Percentiles rank a stretch among this genome's conserved stretches.
Conservation (phyloP, 1,139 yeast species). For the Saccharomycopsis crataegensis region DNA sequence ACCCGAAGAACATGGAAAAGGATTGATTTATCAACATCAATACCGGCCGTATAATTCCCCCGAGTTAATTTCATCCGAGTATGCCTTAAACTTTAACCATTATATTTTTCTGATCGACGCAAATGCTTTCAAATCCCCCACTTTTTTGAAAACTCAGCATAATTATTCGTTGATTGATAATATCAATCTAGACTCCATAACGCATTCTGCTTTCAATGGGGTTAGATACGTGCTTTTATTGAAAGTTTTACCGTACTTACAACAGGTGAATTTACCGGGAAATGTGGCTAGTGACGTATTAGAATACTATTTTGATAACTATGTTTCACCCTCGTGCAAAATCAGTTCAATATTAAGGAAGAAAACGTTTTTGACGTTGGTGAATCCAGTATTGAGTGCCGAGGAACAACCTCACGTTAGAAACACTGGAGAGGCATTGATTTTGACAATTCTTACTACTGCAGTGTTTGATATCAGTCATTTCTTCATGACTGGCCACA, state of each 20-base stretch:
- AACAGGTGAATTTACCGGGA: conserved; percentile 25
- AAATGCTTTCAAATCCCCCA: conserved; percentile 1
- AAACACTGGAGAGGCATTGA: conserved; percentile 28
- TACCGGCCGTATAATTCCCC: background rate
- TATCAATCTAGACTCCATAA: conserved; percentile 1
- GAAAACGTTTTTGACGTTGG: conserved; percentile 24
- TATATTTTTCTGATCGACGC: conserved; percentile 1
- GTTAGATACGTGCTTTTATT: conserved; percentile 10
- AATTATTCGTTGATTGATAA: conserved; percentile 7
- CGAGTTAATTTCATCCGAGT: conserved; percentile 4
- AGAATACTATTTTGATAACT: conserved; percentile 30
- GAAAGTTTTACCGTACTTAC: conserved; percentile 23
- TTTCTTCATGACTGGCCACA: conserved; percentile 28
- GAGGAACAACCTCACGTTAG: conserved; percentile 20
- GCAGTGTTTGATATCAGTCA: conserved; percentile 34
- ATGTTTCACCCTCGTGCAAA: conserved; percentile 22
- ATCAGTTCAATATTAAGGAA: conserved; percentile 29
- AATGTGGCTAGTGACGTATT: conserved; percentile 31
- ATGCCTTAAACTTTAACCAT: conserved; percentile 4
- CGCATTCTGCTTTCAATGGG: conserved; percentile 1
- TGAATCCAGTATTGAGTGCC: conserved; percentile 20
- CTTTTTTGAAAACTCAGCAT: conserved; percentile 6
- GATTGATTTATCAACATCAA: too few species aligned
- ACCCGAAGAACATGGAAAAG: too few species aligned
- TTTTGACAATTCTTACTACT: conserved; percentile 30